These are phyloP conservation scores for Vitis hybrid DNA, from an alignment of 177 flowering plant genomes.

Conservation along the genomic window DNA sequence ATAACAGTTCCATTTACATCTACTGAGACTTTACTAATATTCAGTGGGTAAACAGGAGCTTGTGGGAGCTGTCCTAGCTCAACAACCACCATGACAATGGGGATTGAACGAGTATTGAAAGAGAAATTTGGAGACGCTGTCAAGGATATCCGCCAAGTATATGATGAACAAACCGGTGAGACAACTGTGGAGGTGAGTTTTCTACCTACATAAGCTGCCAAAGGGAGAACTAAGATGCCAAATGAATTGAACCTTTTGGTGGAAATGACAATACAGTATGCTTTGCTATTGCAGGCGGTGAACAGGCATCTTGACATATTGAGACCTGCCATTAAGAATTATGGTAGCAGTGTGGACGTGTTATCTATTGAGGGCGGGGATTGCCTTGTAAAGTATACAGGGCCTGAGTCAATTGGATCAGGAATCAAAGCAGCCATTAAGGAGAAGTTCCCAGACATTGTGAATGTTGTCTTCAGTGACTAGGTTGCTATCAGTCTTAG, in stretches of 20 bases:
- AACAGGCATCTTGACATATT: slow-evolving; percentile 79
- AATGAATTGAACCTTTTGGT: background rate
- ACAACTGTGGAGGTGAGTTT: slow-evolving; percentile 67
- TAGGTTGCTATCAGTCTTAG: slow-evolving; percentile 23
- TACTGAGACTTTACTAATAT: background rate
- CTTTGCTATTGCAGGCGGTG: slow-evolving; percentile 57
- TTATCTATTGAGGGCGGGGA: slow-evolving; percentile 63
- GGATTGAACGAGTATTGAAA: slow-evolving; percentile 83
- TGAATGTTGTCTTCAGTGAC: slow-evolving; percentile 51
- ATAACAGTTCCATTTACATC: too few species aligned
- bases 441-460: slow-evolving; percentile 86
- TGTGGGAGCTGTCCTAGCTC: slow-evolving; percentile 97
- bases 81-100: slow-evolving; percentile 97
- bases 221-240: background rate
- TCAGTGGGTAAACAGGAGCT: slow-evolving; percentile 56
- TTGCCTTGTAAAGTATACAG: slow-evolving; percentile 67
- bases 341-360: slow-evolving; percentile 91
- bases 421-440: slow-evolving; percentile 95
- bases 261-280: background rate
- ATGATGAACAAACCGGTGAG: slow-evolving; percentile 52
- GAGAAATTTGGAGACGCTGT: slow-evolving; percentile 91
- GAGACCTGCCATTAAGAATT: slow-evolving; percentile 87
- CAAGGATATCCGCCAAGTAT: slow-evolving; percentile 77
- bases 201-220: background rate
- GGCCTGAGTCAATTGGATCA: slow-evolving; percentile 88